These are phyloP conservation scores for Ilyonectria sp. DNA, from an alignment of 2,329 filamentous ascomycete species.

Conservation along the genomic window DNA sequence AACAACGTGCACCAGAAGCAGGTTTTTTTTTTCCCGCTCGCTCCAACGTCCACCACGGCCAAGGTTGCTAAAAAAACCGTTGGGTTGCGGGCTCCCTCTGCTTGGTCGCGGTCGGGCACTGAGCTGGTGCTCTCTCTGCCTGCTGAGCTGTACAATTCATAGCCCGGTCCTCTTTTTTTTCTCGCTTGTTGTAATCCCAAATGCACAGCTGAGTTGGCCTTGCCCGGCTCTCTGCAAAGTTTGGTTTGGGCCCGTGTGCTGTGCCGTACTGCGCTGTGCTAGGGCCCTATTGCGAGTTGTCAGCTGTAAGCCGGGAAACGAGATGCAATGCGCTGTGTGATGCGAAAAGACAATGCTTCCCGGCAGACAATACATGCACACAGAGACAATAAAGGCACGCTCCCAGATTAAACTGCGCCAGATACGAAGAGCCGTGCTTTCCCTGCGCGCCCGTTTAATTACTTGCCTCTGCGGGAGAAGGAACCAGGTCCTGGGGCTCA, in stretches of 20 bases:
- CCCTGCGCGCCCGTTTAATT: constrained; percentile 25
- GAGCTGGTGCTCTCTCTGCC: constrained; percentile 18
- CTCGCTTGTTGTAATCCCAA: constrained; percentile 15
- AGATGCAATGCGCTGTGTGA: background rate
- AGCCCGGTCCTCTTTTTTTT: constrained; percentile 18
- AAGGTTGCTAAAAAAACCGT: constrained; percentile 1
- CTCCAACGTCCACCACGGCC: background rate
- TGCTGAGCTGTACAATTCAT: constrained; percentile 28
- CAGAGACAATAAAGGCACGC: background rate
- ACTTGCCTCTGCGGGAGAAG: constrained; percentile 22
- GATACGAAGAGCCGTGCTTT: constrained; percentile 17
- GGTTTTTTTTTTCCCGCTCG: background rate
- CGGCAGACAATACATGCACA: background rate
- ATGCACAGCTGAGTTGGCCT: constrained; percentile 25
- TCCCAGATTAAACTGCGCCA: background rate
- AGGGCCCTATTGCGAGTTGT: constrained; percentile 7
- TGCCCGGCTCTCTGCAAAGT: constrained; percentile 10
- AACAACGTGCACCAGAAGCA: background rate
- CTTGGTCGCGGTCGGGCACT: constrained; percentile 10
- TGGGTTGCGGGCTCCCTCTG: constrained; percentile 16
- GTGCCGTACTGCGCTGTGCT: constrained; percentile 27
- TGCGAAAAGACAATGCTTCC: background rate
- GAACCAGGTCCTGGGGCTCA: constrained; percentile 30
- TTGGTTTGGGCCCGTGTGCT: constrained; percentile 23
- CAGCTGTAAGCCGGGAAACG: constrained; percentile 2